Conservation (phyloP, 768 basidiomycete genomes). For the Neoboletus subvelutipes region DNA sequence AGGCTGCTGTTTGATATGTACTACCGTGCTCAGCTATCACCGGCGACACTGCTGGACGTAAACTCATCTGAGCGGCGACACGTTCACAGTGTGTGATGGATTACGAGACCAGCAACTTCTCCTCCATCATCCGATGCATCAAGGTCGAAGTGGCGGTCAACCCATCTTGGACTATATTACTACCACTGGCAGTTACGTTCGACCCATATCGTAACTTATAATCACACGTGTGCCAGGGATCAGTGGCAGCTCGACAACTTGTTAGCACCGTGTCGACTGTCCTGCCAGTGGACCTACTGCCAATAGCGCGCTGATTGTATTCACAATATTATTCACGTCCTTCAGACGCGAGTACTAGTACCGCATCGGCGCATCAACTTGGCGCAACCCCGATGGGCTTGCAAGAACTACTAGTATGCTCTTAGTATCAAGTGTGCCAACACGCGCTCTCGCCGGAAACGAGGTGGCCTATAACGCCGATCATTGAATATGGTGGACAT, state of each 20-base stretch:
- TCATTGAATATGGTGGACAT: not conserved
- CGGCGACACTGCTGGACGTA: not conserved
- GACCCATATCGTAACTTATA: not conserved
- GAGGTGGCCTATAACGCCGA: not conserved
- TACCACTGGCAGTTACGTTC: no score
- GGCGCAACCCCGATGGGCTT: no score
- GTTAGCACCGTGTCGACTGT: not conserved
- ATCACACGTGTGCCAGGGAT: no score
- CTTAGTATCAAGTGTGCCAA: no score
- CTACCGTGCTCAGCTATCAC: not conserved
- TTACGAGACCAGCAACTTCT: not conserved
- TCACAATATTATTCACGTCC: slow-evolving; percentile 17
- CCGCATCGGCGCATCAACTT: no score
- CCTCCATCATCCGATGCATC: not conserved
- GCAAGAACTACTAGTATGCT: no score
- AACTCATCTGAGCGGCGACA: not conserved
- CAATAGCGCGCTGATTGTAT: not conserved
- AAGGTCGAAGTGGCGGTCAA: not conserved
- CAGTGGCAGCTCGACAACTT: not conserved
- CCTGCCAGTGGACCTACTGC: not conserved
- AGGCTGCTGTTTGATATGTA: not conserved
- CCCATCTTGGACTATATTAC: not conserved
- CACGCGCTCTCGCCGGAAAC: no score
- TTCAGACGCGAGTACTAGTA: no score
- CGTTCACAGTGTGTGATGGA: not conserved